Conservation (phyloP, 2,329 filamentous ascomycete genomes). For the Talaromyces islandicus region DNA sequence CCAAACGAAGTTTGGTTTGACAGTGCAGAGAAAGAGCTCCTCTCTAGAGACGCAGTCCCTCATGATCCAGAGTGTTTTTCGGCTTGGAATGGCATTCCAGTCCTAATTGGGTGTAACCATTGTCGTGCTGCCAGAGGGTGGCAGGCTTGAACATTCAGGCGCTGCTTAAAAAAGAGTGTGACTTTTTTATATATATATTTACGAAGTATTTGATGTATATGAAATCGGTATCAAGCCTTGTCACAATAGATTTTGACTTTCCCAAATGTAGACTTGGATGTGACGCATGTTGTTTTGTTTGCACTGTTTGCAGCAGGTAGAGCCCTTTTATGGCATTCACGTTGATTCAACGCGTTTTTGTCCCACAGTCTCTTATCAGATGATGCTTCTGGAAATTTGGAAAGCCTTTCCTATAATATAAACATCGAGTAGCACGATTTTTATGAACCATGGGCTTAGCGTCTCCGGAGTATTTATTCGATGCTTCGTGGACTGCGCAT, state of each 20-base stretch:
- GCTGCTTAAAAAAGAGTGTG: not conserved
- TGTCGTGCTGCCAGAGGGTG: constrained; percentile 26
- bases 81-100: constrained; percentile 28
- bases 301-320: not conserved
- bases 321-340: not conserved
- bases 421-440: not conserved
- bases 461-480: constrained; percentile 39
- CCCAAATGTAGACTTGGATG: not conserved
- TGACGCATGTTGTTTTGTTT: not conserved
- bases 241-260: not conserved
- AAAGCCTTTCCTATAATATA: not conserved
- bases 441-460: constrained; percentile 19
- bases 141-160: constrained; percentile 18
- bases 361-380: not conserved
- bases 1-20: constrained; percentile 37
- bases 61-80: constrained; percentile 29
- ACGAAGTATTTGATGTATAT: not conserved
- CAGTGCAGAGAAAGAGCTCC: constrained; percentile 27
- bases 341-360: not conserved
- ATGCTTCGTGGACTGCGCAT: constrained; percentile 50
- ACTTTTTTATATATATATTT: not conserved
- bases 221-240: not conserved
- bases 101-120: constrained; percentile 30
- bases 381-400: constrained; percentile 9
- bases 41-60: constrained; percentile 20